Evolutionary conservation across 805 yeast species (phyloP), one percentile per base, ranked within the genome.

Genomic region (Maudiozyma saulgeensis): DNA sequence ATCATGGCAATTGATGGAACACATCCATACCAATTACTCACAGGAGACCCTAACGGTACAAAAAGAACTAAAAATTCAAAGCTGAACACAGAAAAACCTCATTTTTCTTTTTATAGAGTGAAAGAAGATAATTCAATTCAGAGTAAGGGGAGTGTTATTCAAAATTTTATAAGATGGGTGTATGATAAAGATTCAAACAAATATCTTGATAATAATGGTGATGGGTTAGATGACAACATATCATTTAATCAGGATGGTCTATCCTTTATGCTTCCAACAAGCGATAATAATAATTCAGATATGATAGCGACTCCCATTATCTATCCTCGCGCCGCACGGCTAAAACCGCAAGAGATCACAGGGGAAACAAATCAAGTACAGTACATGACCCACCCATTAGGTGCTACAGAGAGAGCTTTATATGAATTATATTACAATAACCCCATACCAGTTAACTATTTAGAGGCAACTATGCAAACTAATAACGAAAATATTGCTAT

Each of bases 21-120:
- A 2, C 67, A 60, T 47, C 67, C 68, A 6, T 62, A 56, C 44
- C 68, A 63, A 46, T 31, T 49, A n/a, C 25, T n/a, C 32, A 28
- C 32, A 1, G 35, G 6, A 9, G 32, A 40, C n/a, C 25, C 26
- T 23, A 39, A 39, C 16, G 15, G 16, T 15, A 18, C 15, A 18
- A 32, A 11, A 7, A 26, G 18, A 11, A 26, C 5, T 23, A 7
- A 23, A 19, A 12, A 12, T 19, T 19, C 11, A 1, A 25, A 40
- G 7, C 11, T 23, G 11, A 21, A 13, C n/a, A 40, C 18, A 19
- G 16, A 21, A 12, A 19, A 21, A 25, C 8, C 15, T 15, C 38
- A 35, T 35, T 35, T 35, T 16, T n/a, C 38, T 13, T 16, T 35
- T n/a, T 16, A 35, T 35, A 35, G 15, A 21, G n/a, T 46, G 28